phyloP scores from a whole-genome alignment of 768 basidiomycete species.

The Neoboletus brunneissimus region DNA sequence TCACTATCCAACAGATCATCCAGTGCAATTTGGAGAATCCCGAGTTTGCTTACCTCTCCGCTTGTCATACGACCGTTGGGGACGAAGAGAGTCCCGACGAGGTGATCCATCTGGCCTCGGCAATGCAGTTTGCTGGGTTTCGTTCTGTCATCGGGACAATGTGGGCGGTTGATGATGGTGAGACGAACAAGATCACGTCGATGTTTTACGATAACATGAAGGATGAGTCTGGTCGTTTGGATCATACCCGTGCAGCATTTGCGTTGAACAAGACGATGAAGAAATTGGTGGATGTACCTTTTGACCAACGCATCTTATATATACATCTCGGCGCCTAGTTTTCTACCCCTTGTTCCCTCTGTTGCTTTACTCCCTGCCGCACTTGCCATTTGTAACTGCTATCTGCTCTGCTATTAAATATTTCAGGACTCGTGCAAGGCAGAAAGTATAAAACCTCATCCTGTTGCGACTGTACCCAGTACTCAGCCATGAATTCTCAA shows the following conservation, averaged over 20 bases:
- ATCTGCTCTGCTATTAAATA: neutral
- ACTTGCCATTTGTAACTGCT: neutral
- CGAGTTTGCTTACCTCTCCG: no score
- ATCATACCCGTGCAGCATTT: neutral
- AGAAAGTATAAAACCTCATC: no score
- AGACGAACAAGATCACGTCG: neutral
- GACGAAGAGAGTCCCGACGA: no score
- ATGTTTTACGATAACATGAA: neutral
- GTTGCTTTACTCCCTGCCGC: neutral
- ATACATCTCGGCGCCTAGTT: neutral
- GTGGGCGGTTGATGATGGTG: neutral
- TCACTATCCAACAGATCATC: no score
- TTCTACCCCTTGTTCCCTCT: neutral
- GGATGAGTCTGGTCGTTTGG: neutral
- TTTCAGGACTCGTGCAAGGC: no score
- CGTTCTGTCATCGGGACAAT: neutral
- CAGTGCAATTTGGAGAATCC: no score
- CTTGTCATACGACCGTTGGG: no score
- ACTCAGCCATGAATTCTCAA: no score
- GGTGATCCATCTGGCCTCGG: no score
- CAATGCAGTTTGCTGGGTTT: no score
- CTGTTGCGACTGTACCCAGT: no score
- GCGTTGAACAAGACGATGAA: conserved; percentile 1
- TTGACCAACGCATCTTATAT: neutral
- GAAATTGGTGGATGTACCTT: neutral